These are phyloP conservation scores for Sisymbrium altissimum DNA, from an alignment of 345 rosid species.

Conservation along the genomic window DNA sequence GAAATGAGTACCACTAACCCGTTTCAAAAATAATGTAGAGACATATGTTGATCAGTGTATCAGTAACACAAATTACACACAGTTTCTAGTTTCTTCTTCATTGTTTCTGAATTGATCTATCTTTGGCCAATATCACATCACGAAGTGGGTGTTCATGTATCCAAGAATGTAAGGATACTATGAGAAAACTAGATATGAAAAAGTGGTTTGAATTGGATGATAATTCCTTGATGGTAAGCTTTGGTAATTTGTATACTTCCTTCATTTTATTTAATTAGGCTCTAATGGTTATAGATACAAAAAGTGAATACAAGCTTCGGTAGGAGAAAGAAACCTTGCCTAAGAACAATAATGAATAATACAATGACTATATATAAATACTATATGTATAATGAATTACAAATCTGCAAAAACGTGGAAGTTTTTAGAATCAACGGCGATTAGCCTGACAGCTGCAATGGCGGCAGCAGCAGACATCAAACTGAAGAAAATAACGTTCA, in stretches of 20 bases:
- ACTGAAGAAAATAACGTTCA: conserved; percentile 61
- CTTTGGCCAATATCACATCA: conserved; percentile 1
- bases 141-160: background rate
- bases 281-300: background rate
- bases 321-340: conserved; percentile 1
- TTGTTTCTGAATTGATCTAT: background rate
- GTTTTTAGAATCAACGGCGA: conserved; percentile 66
- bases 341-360: conserved; percentile 4
- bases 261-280: background rate
- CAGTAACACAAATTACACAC: background rate
- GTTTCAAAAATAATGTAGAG: background rate
- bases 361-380: conserved; percentile 6
- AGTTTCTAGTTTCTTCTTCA: background rate
- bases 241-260: background rate
- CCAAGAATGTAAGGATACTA: background rate
- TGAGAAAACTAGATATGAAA: background rate
- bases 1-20: conserved; percentile 36
- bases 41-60: background rate
- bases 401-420: conserved; percentile 86
- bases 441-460: conserved; percentile 70
- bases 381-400: conserved; percentile 19
- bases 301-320: conserved; percentile 7
- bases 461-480: conserved; percentile 68
- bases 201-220: background rate
- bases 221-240: background rate